Percentiles rank a stretch among this genome's conserved stretches.
Evolutionary conservation across 768 basidiomycete genomes (phyloP).

Genomic region (Macrolepiota albuminosa): DNA sequence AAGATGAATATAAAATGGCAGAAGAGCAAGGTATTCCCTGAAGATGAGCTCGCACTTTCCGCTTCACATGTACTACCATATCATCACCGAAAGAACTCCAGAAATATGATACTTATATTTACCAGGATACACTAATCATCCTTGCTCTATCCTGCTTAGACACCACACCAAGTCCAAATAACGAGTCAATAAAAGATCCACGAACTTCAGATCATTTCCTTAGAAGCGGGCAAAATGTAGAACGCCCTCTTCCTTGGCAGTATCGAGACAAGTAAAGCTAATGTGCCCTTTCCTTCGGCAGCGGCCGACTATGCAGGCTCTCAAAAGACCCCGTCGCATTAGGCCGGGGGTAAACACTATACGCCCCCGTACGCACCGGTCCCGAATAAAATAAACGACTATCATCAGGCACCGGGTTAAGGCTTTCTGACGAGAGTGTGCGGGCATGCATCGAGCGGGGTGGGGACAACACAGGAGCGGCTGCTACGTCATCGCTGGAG

Average conservation of each 20-base stretch:
- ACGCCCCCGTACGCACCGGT: constrained; percentile 31
- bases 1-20: too few species aligned
- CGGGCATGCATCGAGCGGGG: constrained; percentile 9
- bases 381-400: constrained; percentile 31
- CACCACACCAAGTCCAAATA: too few species aligned
- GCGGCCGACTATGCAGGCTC: neutral
- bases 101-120: too few species aligned
- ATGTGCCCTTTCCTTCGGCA: neutral
- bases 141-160: neutral
- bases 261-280: neutral
- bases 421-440: constrained; percentile 22
- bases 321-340: constrained; percentile 1
- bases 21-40: too few species aligned
- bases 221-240: neutral
- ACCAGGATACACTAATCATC: neutral
- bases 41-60: too few species aligned
- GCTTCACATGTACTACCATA: too few species aligned
- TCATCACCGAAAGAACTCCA: too few species aligned
- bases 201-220: neutral
- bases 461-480: constrained; percentile 6
- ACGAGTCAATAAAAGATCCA: neutral
- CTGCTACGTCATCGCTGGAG: constrained; percentile 6
- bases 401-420: constrained; percentile 16
- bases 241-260: neutral
- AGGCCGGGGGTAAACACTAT: constrained; percentile 7